Base-by-base conservation (phyloP, 2,329 filamentous ascomycete species). In the Fusarium foetens region DNA sequence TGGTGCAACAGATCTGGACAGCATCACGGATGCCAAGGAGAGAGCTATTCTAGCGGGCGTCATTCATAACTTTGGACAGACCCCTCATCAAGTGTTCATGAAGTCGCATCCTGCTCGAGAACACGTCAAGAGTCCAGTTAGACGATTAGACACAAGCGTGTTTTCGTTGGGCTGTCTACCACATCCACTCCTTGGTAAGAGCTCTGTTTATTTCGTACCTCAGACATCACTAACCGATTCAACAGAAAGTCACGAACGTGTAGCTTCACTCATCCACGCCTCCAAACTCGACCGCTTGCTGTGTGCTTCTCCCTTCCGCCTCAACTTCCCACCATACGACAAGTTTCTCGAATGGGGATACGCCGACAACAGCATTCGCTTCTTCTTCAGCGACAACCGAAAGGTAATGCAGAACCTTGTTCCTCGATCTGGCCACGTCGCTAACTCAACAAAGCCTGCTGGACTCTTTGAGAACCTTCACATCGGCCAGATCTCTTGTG, bases 41-140 rank as follows among this genome's bases (percentile, higher is more conserved):
- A 89, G 94, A 46, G 86, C 94, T 11, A 93, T 95, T 9, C 95
- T 94, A 1, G 98, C 97, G 59, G 94, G 94, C 38, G 97, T 98
- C 74, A 98, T 99, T 76, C 95, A 99, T 82, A 98, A 98, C 76
- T 99, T 99, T 81, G 96, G 96, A 1, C 96, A 99, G 80, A 99
- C 97, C 3, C 96, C 97, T 4, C 93, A 97, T 75, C 97, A 99
- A 80, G 92, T 98, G 21, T 99, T 98, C 80, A 89, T 90, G 48
- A 92, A 92, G 65, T 87, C 92, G 17, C 96, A 99, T 80, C 91
- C 93, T 7, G 83, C 88, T n/a, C 89, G 92, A 19, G 94, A 97
- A 72, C 88, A 93, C 62, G 82, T 87, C 8, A 85, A 89, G 27
- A 88, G 90, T 60, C 90, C 90, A 9, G 84, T 88, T 6, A 90